These are phyloP conservation scores for Podaxis pistillaris DNA, from an alignment of 768 basidiomycete species.

Conservation along the genomic window DNA sequence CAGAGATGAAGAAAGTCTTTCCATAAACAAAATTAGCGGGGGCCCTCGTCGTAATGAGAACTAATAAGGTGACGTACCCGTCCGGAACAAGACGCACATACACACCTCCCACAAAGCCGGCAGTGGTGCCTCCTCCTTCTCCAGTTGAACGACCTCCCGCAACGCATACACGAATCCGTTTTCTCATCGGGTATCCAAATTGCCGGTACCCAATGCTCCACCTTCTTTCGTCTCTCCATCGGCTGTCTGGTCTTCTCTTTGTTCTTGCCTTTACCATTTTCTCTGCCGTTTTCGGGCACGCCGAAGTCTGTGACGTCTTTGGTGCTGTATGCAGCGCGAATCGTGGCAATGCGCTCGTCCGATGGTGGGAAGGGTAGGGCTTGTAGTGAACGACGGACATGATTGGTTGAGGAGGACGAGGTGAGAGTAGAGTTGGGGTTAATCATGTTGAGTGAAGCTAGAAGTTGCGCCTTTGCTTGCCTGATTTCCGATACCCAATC, in stretches of 20 bases:
- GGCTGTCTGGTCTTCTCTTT: conserved; percentile 19
- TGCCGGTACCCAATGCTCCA: conserved; percentile 85
- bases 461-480: conserved; percentile 64
- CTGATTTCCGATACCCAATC: conserved; percentile 70
- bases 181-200: conserved; percentile 91
- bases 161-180: conserved; percentile 84
- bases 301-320: conserved; percentile 4
- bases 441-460: conserved; percentile 67
- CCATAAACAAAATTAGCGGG: not conserved
- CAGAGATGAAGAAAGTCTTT: conserved; percentile 86
- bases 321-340: conserved; percentile 22
- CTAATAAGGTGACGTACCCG: conserved; percentile 48
- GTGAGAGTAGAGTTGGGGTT: conserved; percentile 82
- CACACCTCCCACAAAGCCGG: conserved; percentile 79
- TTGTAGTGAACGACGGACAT: conserved; percentile 70
- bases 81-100: conserved; percentile 82
- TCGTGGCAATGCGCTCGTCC: conserved; percentile 40
- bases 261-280: conserved; percentile 18
- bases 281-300: conserved; percentile 19
- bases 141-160: conserved; percentile 75
- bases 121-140: conserved; percentile 82
- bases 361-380: conserved; percentile 68
- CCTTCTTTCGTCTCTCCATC: conserved; percentile 45
- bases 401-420: conserved; percentile 71
- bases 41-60: conserved; percentile 4